These are phyloP conservation scores for Coprinellus aureogranulatus DNA, from an alignment of 768 basidiomycete species.

Conservation along the genomic window DNA sequence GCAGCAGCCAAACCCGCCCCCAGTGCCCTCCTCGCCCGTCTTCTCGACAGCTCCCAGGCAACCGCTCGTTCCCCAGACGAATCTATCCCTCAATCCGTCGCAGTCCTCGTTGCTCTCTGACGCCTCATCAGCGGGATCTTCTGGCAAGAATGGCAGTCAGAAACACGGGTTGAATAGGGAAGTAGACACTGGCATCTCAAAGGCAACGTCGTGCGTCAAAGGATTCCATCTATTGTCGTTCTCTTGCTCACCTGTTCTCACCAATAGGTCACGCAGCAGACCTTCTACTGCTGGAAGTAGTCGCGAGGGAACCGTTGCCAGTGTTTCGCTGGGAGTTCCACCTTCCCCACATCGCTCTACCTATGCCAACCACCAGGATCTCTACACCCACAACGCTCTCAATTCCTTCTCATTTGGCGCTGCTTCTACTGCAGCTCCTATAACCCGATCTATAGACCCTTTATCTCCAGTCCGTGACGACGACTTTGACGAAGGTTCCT, in stretches of 20 bases:
- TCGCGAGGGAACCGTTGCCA: not conserved
- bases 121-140: not conserved
- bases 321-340: not conserved
- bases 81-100: conserved; percentile 7
- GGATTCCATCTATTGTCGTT: not conserved
- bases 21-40: conserved; percentile 11
- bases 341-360: conserved; percentile 8
- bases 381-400: conserved; percentile 45
- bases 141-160: not conserved
- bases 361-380: conserved; percentile 25
- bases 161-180: not conserved
- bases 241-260: not conserved
- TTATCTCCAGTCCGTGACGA: conserved; percentile 31
- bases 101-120: conserved; percentile 3
- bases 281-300: conserved; percentile 3
- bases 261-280: conserved; percentile 1
- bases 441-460: conserved; percentile 33
- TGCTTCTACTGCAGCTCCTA: conserved; percentile 28
- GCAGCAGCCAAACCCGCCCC: no score
- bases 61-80: conserved; percentile 15
- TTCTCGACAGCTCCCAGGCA: conserved; percentile 14
- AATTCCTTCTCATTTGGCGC: conserved; percentile 49
- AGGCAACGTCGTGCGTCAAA: conserved; percentile 4
- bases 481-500: conserved; percentile 36
- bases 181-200: not conserved